Evolutionary conservation across 2,329 filamentous ascomycete species (phyloP).

Genomic region (Trematosphaeria pertusa): DNA sequence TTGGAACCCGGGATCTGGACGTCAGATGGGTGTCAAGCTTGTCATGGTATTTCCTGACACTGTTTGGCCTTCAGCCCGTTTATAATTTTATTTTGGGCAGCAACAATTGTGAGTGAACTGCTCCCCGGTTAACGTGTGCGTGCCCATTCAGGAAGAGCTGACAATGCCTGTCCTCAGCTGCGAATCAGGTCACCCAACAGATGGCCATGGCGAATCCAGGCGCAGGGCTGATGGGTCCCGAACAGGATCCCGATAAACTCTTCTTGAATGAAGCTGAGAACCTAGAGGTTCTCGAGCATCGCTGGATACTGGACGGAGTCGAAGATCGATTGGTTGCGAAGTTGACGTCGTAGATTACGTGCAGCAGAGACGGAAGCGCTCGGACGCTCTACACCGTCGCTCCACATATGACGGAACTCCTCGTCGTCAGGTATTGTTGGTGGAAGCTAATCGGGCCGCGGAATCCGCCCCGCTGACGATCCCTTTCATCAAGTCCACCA

Average conservation of each 20-base stretch:
- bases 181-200: constrained; percentile 87
- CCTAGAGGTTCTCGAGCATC: constrained; percentile 91
- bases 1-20: constrained; percentile 94
- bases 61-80: constrained; percentile 95
- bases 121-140: background rate
- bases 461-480: too few species aligned
- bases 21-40: constrained; percentile 98
- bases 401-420: too few species aligned
- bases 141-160: constrained; percentile 28
- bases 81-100: constrained; percentile 97
- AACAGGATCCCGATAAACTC: constrained; percentile 93
- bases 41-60: constrained; percentile 98
- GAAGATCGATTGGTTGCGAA: constrained; percentile 78
- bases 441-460: too few species aligned
- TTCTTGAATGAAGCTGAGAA: constrained; percentile 95
- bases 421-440: too few species aligned
- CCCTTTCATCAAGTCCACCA: too few species aligned
- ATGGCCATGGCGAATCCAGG: constrained; percentile 78
- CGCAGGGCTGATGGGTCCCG: constrained; percentile 85
- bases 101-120: constrained; percentile 78
- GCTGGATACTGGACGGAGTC: constrained; percentile 86
- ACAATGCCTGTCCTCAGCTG: constrained; percentile 64
- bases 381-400: too few species aligned
- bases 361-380: too few species aligned
- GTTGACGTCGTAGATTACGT: constrained; percentile 29